Percentiles rank a stretch among this genome's conserved stretches.
phyloP scores from a whole-genome alignment of 257 asterid species.

The Leonotis leonurus region DNA sequence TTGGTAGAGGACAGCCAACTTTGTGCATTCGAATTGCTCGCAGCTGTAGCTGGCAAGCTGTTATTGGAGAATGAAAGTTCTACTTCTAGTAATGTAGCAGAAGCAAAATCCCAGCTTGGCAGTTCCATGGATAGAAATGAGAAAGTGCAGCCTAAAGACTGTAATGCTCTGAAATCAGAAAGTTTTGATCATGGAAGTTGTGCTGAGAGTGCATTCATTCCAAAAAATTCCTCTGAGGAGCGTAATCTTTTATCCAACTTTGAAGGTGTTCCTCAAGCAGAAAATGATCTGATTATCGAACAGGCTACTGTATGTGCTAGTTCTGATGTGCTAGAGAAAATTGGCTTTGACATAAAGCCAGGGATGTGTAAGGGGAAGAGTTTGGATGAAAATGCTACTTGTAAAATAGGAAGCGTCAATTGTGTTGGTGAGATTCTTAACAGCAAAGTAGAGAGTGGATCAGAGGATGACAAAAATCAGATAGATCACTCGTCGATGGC shows the following conservation, averaged over 20 bases:
- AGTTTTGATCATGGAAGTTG: slow-evolving; percentile 68
- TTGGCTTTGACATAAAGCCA: slow-evolving; percentile 43
- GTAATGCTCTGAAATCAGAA: slow-evolving; percentile 47
- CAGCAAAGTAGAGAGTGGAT: slow-evolving; percentile 28
- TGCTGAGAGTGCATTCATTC: slow-evolving; percentile 62
- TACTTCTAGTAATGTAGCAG: slow-evolving; percentile 63
- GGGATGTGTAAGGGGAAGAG: slow-evolving; percentile 28
- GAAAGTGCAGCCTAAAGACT: slow-evolving; percentile 29
- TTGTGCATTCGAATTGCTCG: slow-evolving; percentile 89
- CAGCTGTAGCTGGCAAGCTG: slow-evolving; percentile 91
- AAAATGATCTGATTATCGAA: slow-evolving; percentile 38
- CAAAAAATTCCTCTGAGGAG: slow-evolving; percentile 35
- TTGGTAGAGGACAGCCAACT: slow-evolving; percentile 43
- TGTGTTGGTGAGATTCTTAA: slow-evolving; percentile 21
- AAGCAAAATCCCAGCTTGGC: slow-evolving; percentile 17
- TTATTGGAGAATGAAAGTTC: slow-evolving; percentile 86
- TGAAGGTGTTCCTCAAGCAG: slow-evolving; percentile 29
- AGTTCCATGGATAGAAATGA: slow-evolving; percentile 23
- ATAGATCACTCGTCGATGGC: slow-evolving; percentile 36
- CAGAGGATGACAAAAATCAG: slow-evolving; percentile 27
- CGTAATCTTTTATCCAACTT: slow-evolving; percentile 28
- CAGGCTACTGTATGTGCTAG: slow-evolving; percentile 31
- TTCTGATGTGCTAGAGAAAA: slow-evolving; percentile 35
- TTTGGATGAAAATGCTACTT: slow-evolving; percentile 22
- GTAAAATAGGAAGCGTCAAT: slow-evolving; percentile 24